phyloP scores from a whole-genome alignment of 1,139 yeast genomes.

The Yamadazyma triangularis region DNA sequence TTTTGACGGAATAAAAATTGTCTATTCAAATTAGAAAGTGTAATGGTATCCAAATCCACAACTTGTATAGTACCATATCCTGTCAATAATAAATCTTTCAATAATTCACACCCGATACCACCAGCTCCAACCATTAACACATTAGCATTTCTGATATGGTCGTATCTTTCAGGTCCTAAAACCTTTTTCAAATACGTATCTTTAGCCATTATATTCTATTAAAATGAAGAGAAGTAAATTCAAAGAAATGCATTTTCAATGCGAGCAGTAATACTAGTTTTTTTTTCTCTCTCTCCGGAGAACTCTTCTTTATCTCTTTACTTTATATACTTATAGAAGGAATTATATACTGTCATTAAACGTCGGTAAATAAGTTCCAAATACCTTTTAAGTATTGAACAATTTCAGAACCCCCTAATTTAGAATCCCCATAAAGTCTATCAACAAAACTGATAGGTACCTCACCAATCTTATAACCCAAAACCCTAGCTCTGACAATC shows the following conservation, averaged over 20 bases:
- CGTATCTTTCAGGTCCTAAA: constrained; percentile 36
- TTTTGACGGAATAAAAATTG: constrained; percentile 85
- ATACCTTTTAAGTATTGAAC: constrained; percentile 74
- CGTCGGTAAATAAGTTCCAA: constrained; percentile 64
- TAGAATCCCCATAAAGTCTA: constrained; percentile 75
- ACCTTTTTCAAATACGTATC: constrained; percentile 42
- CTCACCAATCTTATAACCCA: constrained; percentile 71
- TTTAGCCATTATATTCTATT: constrained; percentile 33
- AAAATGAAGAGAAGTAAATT: neutral
- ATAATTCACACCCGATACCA: constrained; percentile 96
- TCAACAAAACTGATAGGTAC: constrained; percentile 80
- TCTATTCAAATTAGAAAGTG: constrained; percentile 84
- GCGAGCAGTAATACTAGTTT: neutral
- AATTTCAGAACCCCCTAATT: constrained; percentile 79
- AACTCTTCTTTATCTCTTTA: too few relatives aligned
- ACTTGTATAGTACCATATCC: constrained; percentile 90
- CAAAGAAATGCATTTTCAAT: neutral
- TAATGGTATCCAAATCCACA: constrained; percentile 92
- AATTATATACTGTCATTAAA: constrained; percentile 29
- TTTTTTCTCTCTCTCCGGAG: too few relatives aligned
- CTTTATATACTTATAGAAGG: too few relatives aligned
- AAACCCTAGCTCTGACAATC: constrained; percentile 77
- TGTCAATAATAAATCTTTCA: constrained; percentile 77
- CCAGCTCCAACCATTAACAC: constrained; percentile 96
- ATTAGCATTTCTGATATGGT: constrained; percentile 37